Evolutionary conservation across 176 grass and related monocot species (phyloP).

Genomic region (Pontederia crassipes): DNA sequence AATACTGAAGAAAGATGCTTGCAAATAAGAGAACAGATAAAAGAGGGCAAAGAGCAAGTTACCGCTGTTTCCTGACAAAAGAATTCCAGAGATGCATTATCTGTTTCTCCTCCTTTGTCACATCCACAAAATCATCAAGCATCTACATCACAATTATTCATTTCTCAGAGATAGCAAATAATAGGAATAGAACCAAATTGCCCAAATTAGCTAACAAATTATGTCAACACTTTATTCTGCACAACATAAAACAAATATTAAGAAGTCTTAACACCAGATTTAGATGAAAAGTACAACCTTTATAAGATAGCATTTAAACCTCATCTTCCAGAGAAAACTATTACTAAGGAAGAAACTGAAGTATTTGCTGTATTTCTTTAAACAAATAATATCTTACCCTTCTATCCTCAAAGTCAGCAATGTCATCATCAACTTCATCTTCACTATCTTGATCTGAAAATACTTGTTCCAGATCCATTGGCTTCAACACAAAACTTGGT

Average conservation of each 20-base stretch:
- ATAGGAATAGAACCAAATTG: too few relatives aligned
- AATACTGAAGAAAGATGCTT: constrained; percentile 5
- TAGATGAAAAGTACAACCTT: too few relatives aligned
- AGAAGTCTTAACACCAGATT: too few relatives aligned
- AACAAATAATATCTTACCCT: constrained; percentile 39
- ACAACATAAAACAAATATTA: too few relatives aligned
- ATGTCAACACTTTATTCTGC: too few relatives aligned
- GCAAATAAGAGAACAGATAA: constrained; percentile 5
- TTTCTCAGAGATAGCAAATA: too few relatives aligned
- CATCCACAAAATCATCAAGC: constrained; percentile 74
- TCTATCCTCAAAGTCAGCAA: constrained; percentile 85
- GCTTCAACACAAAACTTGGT: constrained; percentile 27
- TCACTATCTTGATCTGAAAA: constrained; percentile 78
- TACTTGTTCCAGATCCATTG: constrained; percentile 65
- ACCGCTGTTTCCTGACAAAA: constrained; percentile 84
- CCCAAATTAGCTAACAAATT: too few relatives aligned
- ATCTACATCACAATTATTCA: constrained; percentile 33
- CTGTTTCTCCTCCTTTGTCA: constrained; percentile 69
- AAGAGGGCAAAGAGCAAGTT: constrained; percentile 6
- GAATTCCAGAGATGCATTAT: constrained; percentile 98
- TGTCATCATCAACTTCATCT: constrained; percentile 85
- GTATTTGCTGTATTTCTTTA: constrained; percentile 3
- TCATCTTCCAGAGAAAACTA: not conserved
- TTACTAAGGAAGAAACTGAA: constrained; percentile 1
- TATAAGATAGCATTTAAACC: too few relatives aligned